phyloP scores from a whole-genome alignment of 331 rosid species.

The Rosa hybrid region DNA sequence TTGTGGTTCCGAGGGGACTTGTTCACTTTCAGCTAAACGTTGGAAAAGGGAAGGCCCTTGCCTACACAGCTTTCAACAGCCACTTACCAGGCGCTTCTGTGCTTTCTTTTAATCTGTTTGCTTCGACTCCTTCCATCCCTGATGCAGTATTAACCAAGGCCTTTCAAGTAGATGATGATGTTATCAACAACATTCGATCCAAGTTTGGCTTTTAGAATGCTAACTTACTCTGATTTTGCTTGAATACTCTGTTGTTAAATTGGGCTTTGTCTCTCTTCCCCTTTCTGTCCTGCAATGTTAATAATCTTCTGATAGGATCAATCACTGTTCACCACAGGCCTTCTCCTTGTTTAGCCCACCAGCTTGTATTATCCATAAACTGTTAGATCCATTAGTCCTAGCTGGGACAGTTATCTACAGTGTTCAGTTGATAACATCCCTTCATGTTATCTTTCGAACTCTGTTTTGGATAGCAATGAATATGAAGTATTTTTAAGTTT shows the following conservation, averaged over 20 bases:
- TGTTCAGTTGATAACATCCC: too few species aligned
- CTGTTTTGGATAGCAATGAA: too few species aligned
- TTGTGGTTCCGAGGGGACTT: constrained; percentile 39
- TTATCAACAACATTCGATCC: constrained; percentile 36
- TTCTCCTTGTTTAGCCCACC: too few species aligned
- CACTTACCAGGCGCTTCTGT: constrained; percentile 30
- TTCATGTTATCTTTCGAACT: too few species aligned
- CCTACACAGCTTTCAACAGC: constrained; percentile 44
- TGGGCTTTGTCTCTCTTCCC: not conserved
- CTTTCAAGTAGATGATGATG: constrained; percentile 30
- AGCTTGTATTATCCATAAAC: too few species aligned
- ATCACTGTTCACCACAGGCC: too few species aligned
- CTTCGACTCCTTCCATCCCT: constrained; percentile 30
- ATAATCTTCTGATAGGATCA: too few species aligned
- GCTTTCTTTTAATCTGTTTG: constrained; percentile 27
- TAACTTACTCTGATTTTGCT: not conserved
- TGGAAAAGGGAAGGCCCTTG: constrained; percentile 37
- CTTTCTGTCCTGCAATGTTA: not conserved
- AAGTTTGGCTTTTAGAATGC: constrained; percentile 24
- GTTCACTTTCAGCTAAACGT: constrained; percentile 39
- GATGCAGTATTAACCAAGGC: constrained; percentile 28
- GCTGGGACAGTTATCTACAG: too few species aligned
- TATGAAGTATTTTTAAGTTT: too few species aligned
- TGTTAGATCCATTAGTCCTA: too few species aligned
- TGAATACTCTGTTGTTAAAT: not conserved